Evolutionary conservation across 2,329 filamentous ascomycete genomes (phyloP).

Genomic region (Pseudofabraea citricarpa): DNA sequence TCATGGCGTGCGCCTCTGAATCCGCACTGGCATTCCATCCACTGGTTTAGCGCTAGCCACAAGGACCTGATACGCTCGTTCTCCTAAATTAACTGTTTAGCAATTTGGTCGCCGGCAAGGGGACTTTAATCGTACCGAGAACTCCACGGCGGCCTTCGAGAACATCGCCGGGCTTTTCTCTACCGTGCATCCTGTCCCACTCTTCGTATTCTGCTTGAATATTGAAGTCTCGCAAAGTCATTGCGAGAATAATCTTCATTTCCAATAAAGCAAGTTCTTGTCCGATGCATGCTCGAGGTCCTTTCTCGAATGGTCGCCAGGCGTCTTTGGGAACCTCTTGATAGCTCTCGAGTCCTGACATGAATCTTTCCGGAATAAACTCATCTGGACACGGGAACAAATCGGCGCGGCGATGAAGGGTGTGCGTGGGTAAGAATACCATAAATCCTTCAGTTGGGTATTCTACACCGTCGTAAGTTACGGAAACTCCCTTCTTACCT

Average conservation of each 20-base stretch:
- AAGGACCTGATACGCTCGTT: neutral
- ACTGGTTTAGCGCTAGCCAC: neutral
- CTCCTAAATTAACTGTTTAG: too few relatives aligned
- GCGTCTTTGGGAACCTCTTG: slow-evolving; percentile 31
- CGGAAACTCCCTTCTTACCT: slow-evolving; percentile 4
- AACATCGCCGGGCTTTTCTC: slow-evolving; percentile 11
- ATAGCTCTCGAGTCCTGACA: slow-evolving; percentile 27
- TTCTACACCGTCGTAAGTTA: slow-evolving; percentile 7
- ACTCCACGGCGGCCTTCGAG: slow-evolving; percentile 7
- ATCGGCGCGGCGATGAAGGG: slow-evolving; percentile 30
- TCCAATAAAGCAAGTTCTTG: slow-evolving; percentile 48
- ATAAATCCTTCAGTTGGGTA: slow-evolving; percentile 10
- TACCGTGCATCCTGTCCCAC: slow-evolving; percentile 11
- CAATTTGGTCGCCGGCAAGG: too few relatives aligned
- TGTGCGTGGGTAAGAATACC: slow-evolving; percentile 4
- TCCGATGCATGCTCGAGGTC: slow-evolving; percentile 51
- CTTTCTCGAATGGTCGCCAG: slow-evolving; percentile 52
- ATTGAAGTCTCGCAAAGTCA: slow-evolving; percentile 41
- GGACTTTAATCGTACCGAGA: too few relatives aligned
- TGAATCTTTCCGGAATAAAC: slow-evolving; percentile 45
- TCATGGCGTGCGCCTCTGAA: too few relatives aligned
- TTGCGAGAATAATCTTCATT: slow-evolving; percentile 41
- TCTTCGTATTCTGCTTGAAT: slow-evolving; percentile 33
- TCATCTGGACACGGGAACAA: slow-evolving; percentile 37
- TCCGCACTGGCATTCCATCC: neutral